phyloP scores from a whole-genome alignment of 164 flowering plant genomes.

The Kalanchoe fedtschenkoi region DNA sequence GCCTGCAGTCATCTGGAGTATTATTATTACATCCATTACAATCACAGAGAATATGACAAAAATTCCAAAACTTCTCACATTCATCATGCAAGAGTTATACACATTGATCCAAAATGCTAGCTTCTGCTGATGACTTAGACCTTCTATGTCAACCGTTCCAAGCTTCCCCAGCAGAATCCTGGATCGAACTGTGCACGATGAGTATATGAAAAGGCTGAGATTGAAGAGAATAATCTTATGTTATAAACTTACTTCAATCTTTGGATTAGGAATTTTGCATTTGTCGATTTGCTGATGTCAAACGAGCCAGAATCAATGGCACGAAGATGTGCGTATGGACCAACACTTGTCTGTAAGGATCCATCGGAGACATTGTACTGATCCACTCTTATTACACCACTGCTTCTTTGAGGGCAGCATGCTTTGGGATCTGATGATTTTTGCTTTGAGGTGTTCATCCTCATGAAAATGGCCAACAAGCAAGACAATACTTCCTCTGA shows the following conservation, averaged over 20 bases:
- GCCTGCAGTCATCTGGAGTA: slow-evolving; percentile 16
- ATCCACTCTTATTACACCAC: slow-evolving; percentile 14
- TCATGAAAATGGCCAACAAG: slow-evolving; percentile 33
- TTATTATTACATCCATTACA: background rate
- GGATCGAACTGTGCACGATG: background rate
- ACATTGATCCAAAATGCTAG: slow-evolving; percentile 42
- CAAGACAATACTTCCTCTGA: slow-evolving; percentile 51
- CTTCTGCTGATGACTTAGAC: slow-evolving; percentile 37
- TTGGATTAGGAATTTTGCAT: slow-evolving; percentile 26
- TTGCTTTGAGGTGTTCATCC: slow-evolving; percentile 32
- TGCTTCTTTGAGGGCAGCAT: too few species aligned
- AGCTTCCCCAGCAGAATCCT: slow-evolving; percentile 24
- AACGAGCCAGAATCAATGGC: slow-evolving; percentile 21
- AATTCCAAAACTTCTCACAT: slow-evolving; percentile 17
- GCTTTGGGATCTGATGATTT: too few species aligned
- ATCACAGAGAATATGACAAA: background rate
- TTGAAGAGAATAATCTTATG: background rate
- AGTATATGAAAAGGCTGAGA: background rate
- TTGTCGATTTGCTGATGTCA: slow-evolving; percentile 22
- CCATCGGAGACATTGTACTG: slow-evolving; percentile 25
- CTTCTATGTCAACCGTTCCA: slow-evolving; percentile 20
- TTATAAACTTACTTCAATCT: slow-evolving; percentile 24
- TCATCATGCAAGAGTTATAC: slow-evolving; percentile 38
- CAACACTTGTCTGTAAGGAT: slow-evolving; percentile 13
- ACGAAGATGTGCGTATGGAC: slow-evolving; percentile 18